Base-by-base conservation (phyloP, 2,329 filamentous ascomycete species). In the Lasiodiplodia theobromae region DNA sequence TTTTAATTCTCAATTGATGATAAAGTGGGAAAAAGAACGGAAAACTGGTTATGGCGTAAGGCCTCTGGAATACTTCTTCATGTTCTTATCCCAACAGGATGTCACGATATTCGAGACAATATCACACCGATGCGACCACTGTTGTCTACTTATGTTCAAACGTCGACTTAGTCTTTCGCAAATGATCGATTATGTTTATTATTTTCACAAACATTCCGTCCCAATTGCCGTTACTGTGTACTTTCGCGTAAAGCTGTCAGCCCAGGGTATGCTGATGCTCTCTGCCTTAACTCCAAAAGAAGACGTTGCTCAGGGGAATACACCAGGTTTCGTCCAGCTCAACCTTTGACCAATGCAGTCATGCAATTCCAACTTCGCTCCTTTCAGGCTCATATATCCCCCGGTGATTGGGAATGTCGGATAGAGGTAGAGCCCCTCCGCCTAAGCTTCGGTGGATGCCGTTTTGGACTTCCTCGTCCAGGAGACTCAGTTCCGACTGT, bases 381-480 rank as follows among this genome's bases (percentile, higher is more conserved):
- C 66, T 23, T 8, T 68, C 66, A 23, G 31, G 38, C 38, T 68
- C 66, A 53, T 54, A 68, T 40, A 63, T 62, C 7, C 66, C 57
- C 34, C 56, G 47, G 56, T 62, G 57, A 63, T 68, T 51, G 21
- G 56, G 66, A 18, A 62, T 62, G 23, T 63, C 57, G 31, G 37
- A 49, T 23, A 68, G 37, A 44, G 49, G 66, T 34, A 68, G 56
- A 60, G n/a, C 62, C 34, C 47, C 68, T 38, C 38, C 63, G 40
- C 64, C 68, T 62, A 67, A 69, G 68, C 44, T 69, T 69, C 62
- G 68, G 68, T 62, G 68, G 68, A 38, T 62, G 38, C 47, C 68
- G 62, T 69, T 69, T 69, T 18, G 68, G 68, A 34, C 53, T 69
- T 69, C 68, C 21, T 62, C 68, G 25, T 56, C 68, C 62, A 64